These are phyloP conservation scores for Wickerhamiella cacticola DNA, from an alignment of 805 yeast genomes.

Conservation along the genomic window DNA sequence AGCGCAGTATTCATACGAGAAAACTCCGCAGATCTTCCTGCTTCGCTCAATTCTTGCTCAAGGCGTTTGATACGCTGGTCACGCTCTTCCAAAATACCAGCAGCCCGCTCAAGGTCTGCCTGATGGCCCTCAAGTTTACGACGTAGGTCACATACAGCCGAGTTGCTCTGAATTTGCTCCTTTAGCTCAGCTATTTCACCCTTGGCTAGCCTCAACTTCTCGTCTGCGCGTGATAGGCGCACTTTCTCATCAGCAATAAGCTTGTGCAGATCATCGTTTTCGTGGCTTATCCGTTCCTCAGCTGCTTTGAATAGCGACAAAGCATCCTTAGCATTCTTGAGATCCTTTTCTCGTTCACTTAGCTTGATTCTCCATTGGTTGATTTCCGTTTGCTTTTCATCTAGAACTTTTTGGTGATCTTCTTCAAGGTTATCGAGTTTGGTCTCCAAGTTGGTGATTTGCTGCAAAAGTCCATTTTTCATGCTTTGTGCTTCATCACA, in stretches of 20 bases:
- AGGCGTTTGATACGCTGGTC: neutral
- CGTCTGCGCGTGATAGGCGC: neutral
- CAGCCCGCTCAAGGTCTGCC: neutral
- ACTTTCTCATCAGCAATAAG: neutral
- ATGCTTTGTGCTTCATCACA: neutral
- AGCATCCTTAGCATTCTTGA: neutral
- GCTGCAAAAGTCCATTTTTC: neutral
- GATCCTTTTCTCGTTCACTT: neutral
- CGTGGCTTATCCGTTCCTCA: neutral
- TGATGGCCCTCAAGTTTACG: neutral
- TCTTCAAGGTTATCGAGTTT: neutral
- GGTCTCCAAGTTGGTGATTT: neutral
- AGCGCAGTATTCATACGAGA: neutral
- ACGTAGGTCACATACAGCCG: neutral
- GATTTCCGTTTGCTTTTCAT: neutral
- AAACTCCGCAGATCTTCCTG: neutral
- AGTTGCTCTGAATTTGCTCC: neutral
- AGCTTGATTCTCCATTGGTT: neutral
- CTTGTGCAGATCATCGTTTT: neutral
- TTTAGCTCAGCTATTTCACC: conserved; percentile 6
- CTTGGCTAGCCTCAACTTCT: neutral
- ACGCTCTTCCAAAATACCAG: neutral
- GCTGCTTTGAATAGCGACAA: neutral
- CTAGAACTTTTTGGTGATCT: neutral
- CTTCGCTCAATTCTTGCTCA: neutral